A percentile compares a stretch with the other conserved stretches of the same genome.
phyloP scores from a whole-genome alignment of 768 basidiomycete genomes.

The Boletus vermiculosoides region DNA sequence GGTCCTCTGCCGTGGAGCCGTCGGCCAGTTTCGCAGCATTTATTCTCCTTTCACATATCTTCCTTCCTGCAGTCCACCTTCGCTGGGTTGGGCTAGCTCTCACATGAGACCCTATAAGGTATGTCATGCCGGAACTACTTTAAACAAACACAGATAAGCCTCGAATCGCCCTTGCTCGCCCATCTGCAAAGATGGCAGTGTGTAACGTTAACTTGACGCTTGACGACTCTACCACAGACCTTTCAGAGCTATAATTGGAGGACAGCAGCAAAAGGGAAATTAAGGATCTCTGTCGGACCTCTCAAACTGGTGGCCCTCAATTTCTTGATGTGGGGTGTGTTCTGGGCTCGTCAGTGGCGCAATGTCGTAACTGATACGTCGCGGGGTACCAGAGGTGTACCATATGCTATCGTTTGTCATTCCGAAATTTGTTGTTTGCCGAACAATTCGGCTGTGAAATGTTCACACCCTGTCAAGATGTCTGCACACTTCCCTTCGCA shows the following conservation, averaged over 20 bases:
- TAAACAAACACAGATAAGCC: constrained; percentile 3
- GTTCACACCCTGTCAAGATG: constrained; percentile 14
- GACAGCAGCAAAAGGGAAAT: neutral
- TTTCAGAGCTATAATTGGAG: neutral
- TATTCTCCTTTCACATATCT: neutral
- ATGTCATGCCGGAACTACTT: neutral
- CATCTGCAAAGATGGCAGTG: too few species aligned
- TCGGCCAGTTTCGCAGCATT: neutral
- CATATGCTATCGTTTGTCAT: neutral
- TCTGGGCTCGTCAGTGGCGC: neutral
- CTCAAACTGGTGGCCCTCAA: neutral
- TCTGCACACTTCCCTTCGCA: neutral
- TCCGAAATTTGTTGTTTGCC: neutral
- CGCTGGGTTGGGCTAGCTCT: neutral
- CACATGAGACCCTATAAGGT: neutral
- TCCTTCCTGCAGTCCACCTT: neutral
- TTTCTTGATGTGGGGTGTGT: neutral
- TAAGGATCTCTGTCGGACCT: neutral
- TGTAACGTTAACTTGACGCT: neutral
- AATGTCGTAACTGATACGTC: neutral
- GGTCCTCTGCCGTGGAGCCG: neutral
- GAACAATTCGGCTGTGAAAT: constrained; percentile 3
- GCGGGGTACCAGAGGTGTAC: neutral
- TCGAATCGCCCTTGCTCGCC: neutral
- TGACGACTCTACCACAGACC: neutral